Conservation (phyloP, 2,329 filamentous ascomycete genomes). For the Neonectria punicea region DNA sequence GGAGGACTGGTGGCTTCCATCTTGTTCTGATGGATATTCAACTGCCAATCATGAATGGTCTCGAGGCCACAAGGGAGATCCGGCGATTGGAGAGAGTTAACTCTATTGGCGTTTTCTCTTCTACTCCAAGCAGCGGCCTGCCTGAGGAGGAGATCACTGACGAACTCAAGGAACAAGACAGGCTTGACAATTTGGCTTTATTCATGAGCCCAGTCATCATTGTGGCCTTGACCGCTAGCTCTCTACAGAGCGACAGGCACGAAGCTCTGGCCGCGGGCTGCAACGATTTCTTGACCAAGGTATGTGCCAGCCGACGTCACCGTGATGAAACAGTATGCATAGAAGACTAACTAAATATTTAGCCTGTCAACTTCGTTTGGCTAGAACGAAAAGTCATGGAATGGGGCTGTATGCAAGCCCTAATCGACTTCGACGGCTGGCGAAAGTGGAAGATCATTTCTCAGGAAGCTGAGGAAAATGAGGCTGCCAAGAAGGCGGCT, state of each 20-base stretch:
- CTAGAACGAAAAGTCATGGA: slow-evolving; percentile 97
- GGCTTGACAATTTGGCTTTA: slow-evolving; percentile 72
- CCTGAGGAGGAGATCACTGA: slow-evolving; percentile 57
- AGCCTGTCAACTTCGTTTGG: slow-evolving; percentile 98
- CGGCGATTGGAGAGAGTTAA: slow-evolving; percentile 89
- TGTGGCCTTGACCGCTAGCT: slow-evolving; percentile 93
- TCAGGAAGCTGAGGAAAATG: slow-evolving; percentile 57
- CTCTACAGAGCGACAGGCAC: slow-evolving; percentile 92
- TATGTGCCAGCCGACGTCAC: slow-evolving; percentile 52
- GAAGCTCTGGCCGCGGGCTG: slow-evolving; percentile 95
- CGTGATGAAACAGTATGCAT: not conserved
- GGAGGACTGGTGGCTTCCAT: slow-evolving; percentile 92
- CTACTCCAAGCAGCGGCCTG: slow-evolving; percentile 67
- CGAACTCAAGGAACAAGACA: slow-evolving; percentile 72
- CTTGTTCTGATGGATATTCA: slow-evolving; percentile 99
- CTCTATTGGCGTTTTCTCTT: slow-evolving; percentile 89
- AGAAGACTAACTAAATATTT: slow-evolving; percentile 30
- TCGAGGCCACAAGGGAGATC: slow-evolving; percentile 96
- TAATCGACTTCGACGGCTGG: slow-evolving; percentile 99
- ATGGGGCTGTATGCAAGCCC: slow-evolving; percentile 99
- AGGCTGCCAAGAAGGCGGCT: slow-evolving; percentile 54
- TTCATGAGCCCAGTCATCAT: slow-evolving; percentile 99
- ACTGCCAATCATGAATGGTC: slow-evolving; percentile 92
- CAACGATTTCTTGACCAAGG: slow-evolving; percentile 98
- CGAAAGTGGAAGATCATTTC: slow-evolving; percentile 93